Base-by-base conservation (phyloP, 2,329 filamentous ascomycete species). In the Beauveria rudraprayagi region DNA sequence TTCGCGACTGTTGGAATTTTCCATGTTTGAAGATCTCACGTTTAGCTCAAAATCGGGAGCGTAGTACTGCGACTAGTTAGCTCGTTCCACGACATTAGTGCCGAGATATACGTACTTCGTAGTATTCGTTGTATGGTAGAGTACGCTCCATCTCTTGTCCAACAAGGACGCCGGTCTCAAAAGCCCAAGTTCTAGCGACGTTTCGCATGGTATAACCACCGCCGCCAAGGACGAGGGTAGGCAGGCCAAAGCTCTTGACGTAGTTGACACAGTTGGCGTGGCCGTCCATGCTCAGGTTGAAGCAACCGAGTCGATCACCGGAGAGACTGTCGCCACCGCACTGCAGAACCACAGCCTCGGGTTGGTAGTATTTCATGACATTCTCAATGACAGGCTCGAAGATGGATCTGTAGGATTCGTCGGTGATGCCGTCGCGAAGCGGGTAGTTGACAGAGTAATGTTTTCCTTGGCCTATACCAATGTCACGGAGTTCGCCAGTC, bases 141-240 rank as follows among this genome's bases (percentile, higher is more conserved):
- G 90, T 87, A 5, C 88, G 82, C 11, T 85, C 82, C 82, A 97
- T 90, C 34, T 90, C 83, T 63, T 92, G 85, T 30, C 90, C 90
- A 22, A 97, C 90, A 9, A 97, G 82, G 62, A 92, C 83, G 66
- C 93, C 93, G 1, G 94, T 99, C 76, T 99, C 94, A 72, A 93
- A 96, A 7, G 92, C 92, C 94, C 94, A 99, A 5, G 93, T 94
- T 55, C 94, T 89, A 19, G 94, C 93, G 11, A 99, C 94, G 66
- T 99, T 99, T 65, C 94, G 88, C 75, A 96, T 95, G 1, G 94
- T 99, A 76, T 99, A 99, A 53, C 94, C 94, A 65, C 94, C 94
- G 17, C 94, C 94, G 37, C 94, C 94, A 19, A 99, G 85, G 22
- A 99, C 89, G n/a, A 99, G 82, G 2, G 95, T 87, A 0, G 94